These are phyloP conservation scores for Alternaria triticina DNA, from an alignment of 2,329 filamentous ascomycete species.

Conservation along the genomic window DNA sequence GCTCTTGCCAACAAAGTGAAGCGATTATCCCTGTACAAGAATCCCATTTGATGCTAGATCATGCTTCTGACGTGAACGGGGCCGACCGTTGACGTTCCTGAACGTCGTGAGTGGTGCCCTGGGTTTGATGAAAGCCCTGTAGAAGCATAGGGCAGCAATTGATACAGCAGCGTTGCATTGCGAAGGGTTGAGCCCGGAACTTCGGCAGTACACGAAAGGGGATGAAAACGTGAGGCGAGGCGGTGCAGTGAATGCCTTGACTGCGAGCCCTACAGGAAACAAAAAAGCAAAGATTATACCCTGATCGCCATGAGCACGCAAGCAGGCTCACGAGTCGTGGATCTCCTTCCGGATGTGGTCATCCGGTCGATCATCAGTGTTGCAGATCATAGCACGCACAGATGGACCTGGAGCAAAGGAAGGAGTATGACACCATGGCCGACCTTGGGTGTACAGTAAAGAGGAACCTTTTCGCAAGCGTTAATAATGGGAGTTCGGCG, in stretches of 20 bases:
- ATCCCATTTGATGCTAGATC: not conserved
- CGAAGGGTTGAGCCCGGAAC: not conserved
- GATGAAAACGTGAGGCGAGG: not conserved
- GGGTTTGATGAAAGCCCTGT: conserved; percentile 1
- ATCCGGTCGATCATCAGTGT: conserved; percentile 11
- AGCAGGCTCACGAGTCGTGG: conserved; percentile 4
- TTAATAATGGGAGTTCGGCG: not conserved
- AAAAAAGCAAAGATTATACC: conserved; percentile 6
- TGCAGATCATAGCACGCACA: conserved; percentile 2
- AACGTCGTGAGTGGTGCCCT: not conserved
- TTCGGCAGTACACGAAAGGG: not conserved
- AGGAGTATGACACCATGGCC: not conserved
- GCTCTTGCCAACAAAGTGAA: conserved; percentile 4
- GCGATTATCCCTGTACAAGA: not conserved
- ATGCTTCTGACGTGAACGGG: conserved; percentile 1
- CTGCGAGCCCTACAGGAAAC: not conserved
- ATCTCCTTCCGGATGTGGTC: conserved; percentile 11
- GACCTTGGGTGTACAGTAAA: not conserved
- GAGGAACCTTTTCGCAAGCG: not conserved
- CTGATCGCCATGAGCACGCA: conserved; percentile 4
- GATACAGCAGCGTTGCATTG: not conserved
- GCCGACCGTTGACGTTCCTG: not conserved
- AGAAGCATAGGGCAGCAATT: not conserved
- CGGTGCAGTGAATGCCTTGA: conserved; percentile 2
- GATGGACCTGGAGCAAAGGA: not conserved